These are phyloP conservation scores for Penicillium soppii DNA, from an alignment of 495 filamentous ascomycete species.

Conservation along the genomic window DNA sequence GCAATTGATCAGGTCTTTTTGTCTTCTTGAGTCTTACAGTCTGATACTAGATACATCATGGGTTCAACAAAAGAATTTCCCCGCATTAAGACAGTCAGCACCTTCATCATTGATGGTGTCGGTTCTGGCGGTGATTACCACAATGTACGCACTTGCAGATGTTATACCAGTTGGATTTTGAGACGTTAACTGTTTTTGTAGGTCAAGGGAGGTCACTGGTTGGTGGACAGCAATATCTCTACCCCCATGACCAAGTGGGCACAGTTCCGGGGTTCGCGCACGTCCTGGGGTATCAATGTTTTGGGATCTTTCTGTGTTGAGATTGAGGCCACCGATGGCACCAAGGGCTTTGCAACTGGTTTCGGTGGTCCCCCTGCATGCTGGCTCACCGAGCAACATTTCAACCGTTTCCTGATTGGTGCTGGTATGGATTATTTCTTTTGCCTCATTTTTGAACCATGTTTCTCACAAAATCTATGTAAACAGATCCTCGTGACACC, in stretches of 20 bases:
- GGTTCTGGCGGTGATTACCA: slow-evolving; percentile 92
- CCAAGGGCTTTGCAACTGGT: slow-evolving; percentile 87
- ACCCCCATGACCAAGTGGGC: slow-evolving; percentile 89
- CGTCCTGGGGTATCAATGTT: slow-evolving; percentile 95
- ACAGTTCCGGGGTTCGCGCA: slow-evolving; percentile 80
- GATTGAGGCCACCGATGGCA: slow-evolving; percentile 83
- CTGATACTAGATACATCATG: slow-evolving; percentile 27
- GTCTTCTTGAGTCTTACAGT: background rate
- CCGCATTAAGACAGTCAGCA: slow-evolving; percentile 74
- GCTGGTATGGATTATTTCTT: slow-evolving; percentile 45
- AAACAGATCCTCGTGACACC: slow-evolving; percentile 75
- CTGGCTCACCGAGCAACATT: slow-evolving; percentile 89
- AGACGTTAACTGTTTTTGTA: slow-evolving; percentile 16
- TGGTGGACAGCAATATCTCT: slow-evolving; percentile 86
- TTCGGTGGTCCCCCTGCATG: slow-evolving; percentile 92
- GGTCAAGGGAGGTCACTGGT: slow-evolving; percentile 85
- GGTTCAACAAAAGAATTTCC: slow-evolving; percentile 37
- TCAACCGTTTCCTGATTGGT: slow-evolving; percentile 85
- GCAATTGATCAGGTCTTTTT: background rate
- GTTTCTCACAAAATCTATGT: background rate
- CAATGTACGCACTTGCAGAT: slow-evolving; percentile 56
- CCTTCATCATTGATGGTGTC: slow-evolving; percentile 80
- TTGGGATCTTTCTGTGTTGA: slow-evolving; percentile 93
- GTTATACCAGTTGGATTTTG: background rate
- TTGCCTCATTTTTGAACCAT: background rate